These are phyloP conservation scores for Platanthera guangdongensis DNA, from an alignment of 106 monocot genomes.

Conservation along the genomic window DNA sequence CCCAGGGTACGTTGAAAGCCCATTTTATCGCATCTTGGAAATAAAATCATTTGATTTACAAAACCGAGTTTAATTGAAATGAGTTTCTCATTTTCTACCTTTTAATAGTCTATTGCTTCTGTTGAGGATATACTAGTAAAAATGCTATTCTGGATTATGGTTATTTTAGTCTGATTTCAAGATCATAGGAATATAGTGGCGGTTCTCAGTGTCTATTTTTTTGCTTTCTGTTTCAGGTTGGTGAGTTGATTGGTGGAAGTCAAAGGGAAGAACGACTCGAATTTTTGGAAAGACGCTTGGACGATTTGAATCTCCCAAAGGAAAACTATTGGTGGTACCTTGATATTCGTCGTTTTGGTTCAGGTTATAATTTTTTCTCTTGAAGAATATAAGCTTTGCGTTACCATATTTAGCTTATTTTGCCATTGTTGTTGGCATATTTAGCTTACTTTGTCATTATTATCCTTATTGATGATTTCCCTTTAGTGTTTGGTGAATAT, in stretches of 20 bases:
- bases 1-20: slow-evolving; percentile 39
- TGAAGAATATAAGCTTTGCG: too few relatives aligned
- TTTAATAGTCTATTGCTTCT: neutral
- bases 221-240: slow-evolving; percentile 43
- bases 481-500: neutral
- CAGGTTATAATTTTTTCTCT: slow-evolving; percentile 33
- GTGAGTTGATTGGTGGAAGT: slow-evolving; percentile 98
- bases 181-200: neutral
- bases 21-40: neutral
- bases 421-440: neutral
- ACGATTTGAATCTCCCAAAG: slow-evolving; percentile 70
- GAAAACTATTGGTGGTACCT: slow-evolving; percentile 98
- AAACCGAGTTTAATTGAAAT: neutral
- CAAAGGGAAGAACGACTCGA: slow-evolving; percentile 98
- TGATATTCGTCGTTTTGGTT: slow-evolving; percentile 92
- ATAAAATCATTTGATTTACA: neutral
- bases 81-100: neutral
- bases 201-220: too few relatives aligned
- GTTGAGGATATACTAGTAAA: neutral
- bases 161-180: neutral
- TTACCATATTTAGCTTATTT: neutral
- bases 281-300: slow-evolving; percentile 71
- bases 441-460: neutral
- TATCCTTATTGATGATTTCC: neutral
- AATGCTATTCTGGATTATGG: neutral